These are phyloP conservation scores for Colletotrichum endophyticum DNA, from an alignment of 2,329 filamentous ascomycete species.

Conservation along the genomic window DNA sequence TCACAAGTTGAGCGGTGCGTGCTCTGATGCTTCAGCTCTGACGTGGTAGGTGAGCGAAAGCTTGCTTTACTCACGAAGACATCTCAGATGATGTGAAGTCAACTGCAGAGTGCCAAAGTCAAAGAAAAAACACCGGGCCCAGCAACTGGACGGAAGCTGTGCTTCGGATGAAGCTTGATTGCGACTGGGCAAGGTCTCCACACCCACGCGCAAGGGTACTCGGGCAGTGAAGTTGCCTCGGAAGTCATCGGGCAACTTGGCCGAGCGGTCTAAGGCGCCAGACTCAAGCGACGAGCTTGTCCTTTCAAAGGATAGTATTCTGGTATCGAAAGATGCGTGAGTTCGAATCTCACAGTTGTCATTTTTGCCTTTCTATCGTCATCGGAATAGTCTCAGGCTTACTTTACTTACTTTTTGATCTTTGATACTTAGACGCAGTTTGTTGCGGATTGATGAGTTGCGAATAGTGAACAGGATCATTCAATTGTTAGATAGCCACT, in stretches of 20 bases:
- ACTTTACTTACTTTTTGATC: background rate
- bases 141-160: background rate
- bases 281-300: conserved; percentile 13
- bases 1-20: background rate
- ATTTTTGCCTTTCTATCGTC: background rate
- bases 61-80: background rate
- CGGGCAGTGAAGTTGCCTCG: accelerated
- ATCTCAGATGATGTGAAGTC: background rate
- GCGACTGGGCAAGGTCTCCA: background rate
- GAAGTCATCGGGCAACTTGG: conserved; percentile 2
- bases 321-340: conserved; percentile 21
- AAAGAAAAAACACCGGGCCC: background rate
- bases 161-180: background rate
- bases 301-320: background rate
- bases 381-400: background rate
- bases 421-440: background rate
- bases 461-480: no score
- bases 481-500: no score
- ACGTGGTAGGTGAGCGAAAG: background rate
- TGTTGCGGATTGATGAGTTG: background rate
- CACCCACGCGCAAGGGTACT: background rate
- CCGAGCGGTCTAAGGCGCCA: conserved; percentile 22
- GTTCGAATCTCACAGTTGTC: conserved; percentile 22
- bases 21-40: background rate
- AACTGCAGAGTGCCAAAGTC: background rate